A percentile compares a stretch with the other conserved stretches of the same genome.
phyloP scores from a whole-genome alignment of 768 basidiomycete genomes.

The Bullera alba region DNA sequence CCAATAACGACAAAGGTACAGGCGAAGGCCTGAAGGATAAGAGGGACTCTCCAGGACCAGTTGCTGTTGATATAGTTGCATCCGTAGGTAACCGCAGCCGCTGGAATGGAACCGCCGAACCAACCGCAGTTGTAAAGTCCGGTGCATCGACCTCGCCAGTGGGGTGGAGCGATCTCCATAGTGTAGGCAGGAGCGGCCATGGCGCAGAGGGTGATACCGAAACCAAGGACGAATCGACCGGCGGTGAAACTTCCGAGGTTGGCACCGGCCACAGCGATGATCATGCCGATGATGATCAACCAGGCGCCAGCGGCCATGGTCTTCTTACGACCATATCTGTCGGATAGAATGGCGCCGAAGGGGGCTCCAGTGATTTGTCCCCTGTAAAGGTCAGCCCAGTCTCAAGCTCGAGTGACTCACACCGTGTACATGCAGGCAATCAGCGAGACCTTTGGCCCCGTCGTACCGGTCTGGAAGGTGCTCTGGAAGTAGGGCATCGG shows the following conservation, averaged over 20 bases:
- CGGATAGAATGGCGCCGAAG: conserved; percentile 33
- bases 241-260: background rate
- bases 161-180: conserved; percentile 54
- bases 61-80: background rate
- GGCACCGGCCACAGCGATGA: background rate
- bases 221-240: conserved; percentile 49
- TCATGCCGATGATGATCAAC: conserved; percentile 41
- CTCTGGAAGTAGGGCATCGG: conserved; percentile 27
- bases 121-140: background rate
- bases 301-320: conserved; percentile 38
- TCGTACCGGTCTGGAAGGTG: conserved; percentile 17
- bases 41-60: conserved; percentile 27
- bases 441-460: conserved; percentile 18
- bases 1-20: conserved; percentile 24
- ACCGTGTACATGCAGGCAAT: conserved; percentile 29
- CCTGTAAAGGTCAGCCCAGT: background rate
- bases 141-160: background rate
- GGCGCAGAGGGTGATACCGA: conserved; percentile 50
- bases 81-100: conserved; percentile 3
- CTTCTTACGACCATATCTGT: conserved; percentile 34
- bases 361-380: conserved; percentile 28
- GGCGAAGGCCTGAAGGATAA: conserved; percentile 30
- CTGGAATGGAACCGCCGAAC: conserved; percentile 1
- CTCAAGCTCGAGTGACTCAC: background rate
- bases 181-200: conserved; percentile 47